These are phyloP conservation scores for Mortierella sp. DNA, from an alignment of 371 early-diverging fungal genomes.

Conservation along the genomic window DNA sequence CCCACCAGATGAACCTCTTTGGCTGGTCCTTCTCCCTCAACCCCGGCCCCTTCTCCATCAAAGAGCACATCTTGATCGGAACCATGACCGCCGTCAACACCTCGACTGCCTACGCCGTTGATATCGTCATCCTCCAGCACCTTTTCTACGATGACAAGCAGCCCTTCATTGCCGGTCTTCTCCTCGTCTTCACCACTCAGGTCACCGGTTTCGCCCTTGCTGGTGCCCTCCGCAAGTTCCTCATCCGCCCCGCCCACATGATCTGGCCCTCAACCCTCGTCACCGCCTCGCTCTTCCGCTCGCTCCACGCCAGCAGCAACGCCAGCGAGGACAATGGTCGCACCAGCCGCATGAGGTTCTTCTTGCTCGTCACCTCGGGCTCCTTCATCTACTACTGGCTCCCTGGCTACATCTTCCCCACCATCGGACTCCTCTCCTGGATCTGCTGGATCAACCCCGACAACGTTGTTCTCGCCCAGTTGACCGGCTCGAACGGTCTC, in stretches of 20 bases:
- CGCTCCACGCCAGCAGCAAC: conserved; percentile 71
- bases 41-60: conserved; percentile 90
- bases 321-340: conserved; percentile 58
- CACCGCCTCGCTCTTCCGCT: conserved; percentile 78
- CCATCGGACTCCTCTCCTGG: conserved; percentile 66
- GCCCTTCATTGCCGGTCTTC: conserved; percentile 72
- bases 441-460: conserved; percentile 80
- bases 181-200: conserved; percentile 77
- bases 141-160: conserved; percentile 73
- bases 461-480: conserved; percentile 67
- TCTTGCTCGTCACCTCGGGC: conserved; percentile 68
- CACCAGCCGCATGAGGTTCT: conserved; percentile 70
- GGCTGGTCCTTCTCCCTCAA: conserved; percentile 72
- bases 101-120: conserved; percentile 78
- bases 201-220: conserved; percentile 89
- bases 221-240: conserved; percentile 79
- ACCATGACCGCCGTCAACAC: conserved; percentile 70
- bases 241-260: conserved; percentile 88
- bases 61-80: conserved; percentile 88
- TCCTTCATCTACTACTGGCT: conserved; percentile 67
- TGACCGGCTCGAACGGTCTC: conserved; percentile 60
- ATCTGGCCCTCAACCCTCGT: conserved; percentile 88
- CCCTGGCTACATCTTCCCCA: conserved; percentile 68
- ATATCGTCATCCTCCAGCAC: conserved; percentile 78
- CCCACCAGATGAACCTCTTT: conserved; percentile 45